These are phyloP conservation scores for Colletotrichum camelliae DNA, from an alignment of 2,329 filamentous ascomycete species.

Conservation along the genomic window DNA sequence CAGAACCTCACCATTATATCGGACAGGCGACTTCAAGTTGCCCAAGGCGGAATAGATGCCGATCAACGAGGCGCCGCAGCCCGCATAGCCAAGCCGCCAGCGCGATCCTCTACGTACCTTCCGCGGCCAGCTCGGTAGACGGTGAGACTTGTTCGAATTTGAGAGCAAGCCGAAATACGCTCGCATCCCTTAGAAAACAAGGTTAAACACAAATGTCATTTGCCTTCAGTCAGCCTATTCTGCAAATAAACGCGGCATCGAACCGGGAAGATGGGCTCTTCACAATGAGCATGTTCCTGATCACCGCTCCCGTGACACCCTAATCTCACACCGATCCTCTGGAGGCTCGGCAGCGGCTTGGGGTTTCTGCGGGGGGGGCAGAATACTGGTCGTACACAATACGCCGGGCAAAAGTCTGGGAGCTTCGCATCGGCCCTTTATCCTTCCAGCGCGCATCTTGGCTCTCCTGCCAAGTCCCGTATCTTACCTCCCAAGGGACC, in stretches of 20 bases:
- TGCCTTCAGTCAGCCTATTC: not conserved
- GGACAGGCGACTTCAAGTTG: not conserved
- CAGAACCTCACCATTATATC: not conserved
- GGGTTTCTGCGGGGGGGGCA: not conserved
- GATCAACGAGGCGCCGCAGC: slow-evolving; percentile 6
- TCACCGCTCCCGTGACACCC: not conserved
- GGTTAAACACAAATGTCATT: not conserved
- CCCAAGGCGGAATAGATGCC: slow-evolving; percentile 3
- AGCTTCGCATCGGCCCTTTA: not conserved
- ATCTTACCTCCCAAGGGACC: not conserved
- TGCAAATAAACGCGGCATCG: not conserved
- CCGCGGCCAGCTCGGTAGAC: not conserved
- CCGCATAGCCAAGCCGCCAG: not conserved
- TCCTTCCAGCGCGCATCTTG: not conserved
- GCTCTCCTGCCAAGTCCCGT: not conserved
- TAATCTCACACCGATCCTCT: slow-evolving; percentile 2
- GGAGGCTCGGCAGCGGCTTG: not conserved
- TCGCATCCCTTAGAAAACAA: not conserved
- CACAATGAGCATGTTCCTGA: not conserved
- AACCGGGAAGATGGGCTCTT: not conserved
- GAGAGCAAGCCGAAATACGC: not conserved
- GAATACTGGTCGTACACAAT: not conserved
- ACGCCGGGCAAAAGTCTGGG: not conserved
- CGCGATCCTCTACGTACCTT: not conserved
- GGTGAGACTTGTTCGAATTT: not conserved